These are phyloP conservation scores for Aureobasidium leucospermi DNA, from an alignment of 2,329 filamentous ascomycete species.

Conservation along the genomic window DNA sequence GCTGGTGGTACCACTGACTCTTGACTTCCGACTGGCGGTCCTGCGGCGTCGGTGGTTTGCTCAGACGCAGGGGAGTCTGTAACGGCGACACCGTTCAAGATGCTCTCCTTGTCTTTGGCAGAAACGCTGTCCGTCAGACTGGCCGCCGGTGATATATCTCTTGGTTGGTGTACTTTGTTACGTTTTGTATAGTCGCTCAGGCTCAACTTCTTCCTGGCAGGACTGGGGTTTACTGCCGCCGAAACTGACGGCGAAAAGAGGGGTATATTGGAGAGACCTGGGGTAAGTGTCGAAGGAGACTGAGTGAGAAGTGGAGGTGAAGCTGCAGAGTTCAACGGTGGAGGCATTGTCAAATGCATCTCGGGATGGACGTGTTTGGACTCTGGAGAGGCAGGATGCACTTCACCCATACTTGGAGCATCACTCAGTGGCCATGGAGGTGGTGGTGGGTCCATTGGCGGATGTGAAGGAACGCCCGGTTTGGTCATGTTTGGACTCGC, in stretches of 20 bases:
- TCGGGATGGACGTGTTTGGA: constrained; percentile 17
- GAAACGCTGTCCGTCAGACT: constrained; percentile 9
- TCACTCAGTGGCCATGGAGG: constrained; percentile 17
- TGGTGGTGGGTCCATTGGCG: constrained; percentile 28
- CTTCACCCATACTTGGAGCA: neutral
- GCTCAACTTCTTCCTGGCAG: constrained; percentile 43
- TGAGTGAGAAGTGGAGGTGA: constrained; percentile 15
- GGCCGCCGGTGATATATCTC: constrained; percentile 6
- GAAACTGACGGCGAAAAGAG: constrained; percentile 32
- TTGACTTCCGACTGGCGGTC: neutral
- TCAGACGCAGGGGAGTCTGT: constrained; percentile 7
- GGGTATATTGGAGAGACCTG: constrained; percentile 15
- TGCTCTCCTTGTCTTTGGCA: constrained; percentile 8
- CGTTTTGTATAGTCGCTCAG: constrained; percentile 44
- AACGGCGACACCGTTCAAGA: constrained; percentile 1
- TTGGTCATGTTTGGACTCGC: neutral
- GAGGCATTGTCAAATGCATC: constrained; percentile 29
- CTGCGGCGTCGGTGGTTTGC: neutral
- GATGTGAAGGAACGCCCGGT: constrained; percentile 19
- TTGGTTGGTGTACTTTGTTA: constrained; percentile 26
- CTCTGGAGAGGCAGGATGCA: constrained; percentile 14
- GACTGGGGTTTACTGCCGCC: constrained; percentile 34
- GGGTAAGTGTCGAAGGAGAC: constrained; percentile 22
- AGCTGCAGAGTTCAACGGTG: constrained; percentile 20
- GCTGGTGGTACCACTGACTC: constrained; percentile 4